Evolutionary conservation across 1,284 basidiomycete genomes (phyloP), one percentile per base, ranked within the genome.

Genomic region (Heterobasidion parviporum): DNA sequence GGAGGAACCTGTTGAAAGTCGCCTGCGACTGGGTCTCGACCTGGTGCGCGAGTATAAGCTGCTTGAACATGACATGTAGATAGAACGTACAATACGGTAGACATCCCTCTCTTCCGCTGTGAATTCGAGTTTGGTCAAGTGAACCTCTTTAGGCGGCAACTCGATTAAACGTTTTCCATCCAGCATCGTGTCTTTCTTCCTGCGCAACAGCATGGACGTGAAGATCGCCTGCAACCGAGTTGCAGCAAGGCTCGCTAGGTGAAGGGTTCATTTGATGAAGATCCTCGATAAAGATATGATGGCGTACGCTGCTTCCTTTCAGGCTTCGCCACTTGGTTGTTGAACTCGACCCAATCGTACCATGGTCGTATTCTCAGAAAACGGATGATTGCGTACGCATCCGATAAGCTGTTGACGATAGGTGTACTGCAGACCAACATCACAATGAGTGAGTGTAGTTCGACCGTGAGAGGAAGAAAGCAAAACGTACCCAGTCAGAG

Each of bases 111-210:
- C 82, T 63, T 83, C 82, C 20, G 68, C 56, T 0, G 74, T 69
- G 60, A 85, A 84, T 44, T 75, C 69, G 10, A 85, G 68, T 56
- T 68, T 75, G 49, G 70, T 62, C 8, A 86, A 68, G 9, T 76
- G 66, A 3, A 86, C 66, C 0, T 70, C 71, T 64, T 83, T 84
- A 26, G 69, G 59, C 2, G 83, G 83, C 20, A 87, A 72, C 46
- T 80, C 75, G 56, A 87, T 78, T 32, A 88, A 71, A 32, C 72
- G 73, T 61, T 83, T 81, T 4, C 83, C 84, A 61, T 84, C 80
- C 16, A 85, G 66, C 62, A 70, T 69, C 0, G 75, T 73, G 58
- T 76, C 72, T 61, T 83, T 83, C 70, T 78, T 80, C 53, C 81
- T 74, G 3, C 82, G 72, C 14, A 83, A 63, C 38, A 85, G 68